Evolutionary conservation across 148 eudicot species (phyloP).

Genomic region (Limonium bicolor): DNA sequence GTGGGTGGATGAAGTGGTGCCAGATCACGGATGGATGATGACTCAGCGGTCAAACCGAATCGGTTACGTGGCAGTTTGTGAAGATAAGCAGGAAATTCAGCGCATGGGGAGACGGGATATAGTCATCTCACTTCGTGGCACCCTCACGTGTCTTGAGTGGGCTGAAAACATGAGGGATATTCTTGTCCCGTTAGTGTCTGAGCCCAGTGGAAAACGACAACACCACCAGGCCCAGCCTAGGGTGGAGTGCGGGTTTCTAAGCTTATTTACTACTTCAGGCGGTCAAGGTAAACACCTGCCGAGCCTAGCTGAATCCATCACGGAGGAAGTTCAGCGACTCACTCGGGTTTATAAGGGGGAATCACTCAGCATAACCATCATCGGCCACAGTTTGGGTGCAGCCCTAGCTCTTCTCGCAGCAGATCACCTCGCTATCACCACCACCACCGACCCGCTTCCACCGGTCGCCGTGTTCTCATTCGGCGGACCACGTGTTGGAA

Average conservation of each 20-base stretch:
- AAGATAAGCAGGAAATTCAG: conserved; percentile 34
- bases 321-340: conserved; percentile 30
- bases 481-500: conserved; percentile 82
- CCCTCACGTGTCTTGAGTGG: conserved; percentile 82
- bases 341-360: conserved; percentile 30
- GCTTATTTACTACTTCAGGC: conserved; percentile 71
- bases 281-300: conserved; percentile 20
- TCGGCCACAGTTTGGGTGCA: conserved; percentile 86
- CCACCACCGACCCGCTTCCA: conserved; percentile 22
- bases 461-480: conserved; percentile 65
- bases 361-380: conserved; percentile 52
- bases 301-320: conserved; percentile 33
- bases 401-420: conserved; percentile 77
- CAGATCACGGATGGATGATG: conserved; percentile 18
- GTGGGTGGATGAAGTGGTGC: conserved; percentile 32
- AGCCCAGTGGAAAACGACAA: not conserved
- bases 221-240: conserved; percentile 10
- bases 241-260: conserved; percentile 81
- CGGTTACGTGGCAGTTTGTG: conserved; percentile 72
- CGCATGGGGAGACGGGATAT: conserved; percentile 74
- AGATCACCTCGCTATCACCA: conserved; percentile 49
- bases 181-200: conserved; percentile 27
- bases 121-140: conserved; percentile 71
- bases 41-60: conserved; percentile 67
- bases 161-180: conserved; percentile 66